phyloP scores from a whole-genome alignment of 371 early-diverging fungal genomes.

The Actinomucor elegans region DNA sequence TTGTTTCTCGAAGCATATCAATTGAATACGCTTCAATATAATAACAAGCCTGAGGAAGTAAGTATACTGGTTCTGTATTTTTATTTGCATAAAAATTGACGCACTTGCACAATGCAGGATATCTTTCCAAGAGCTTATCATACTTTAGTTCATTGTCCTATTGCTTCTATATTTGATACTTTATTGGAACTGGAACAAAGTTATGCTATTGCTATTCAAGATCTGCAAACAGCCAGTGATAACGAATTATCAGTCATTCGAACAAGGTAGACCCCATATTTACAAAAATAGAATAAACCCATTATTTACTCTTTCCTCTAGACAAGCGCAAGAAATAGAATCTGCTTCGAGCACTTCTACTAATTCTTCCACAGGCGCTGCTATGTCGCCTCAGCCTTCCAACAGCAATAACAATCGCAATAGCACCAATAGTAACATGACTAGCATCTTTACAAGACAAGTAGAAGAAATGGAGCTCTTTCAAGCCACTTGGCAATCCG shows the following conservation, averaged over 20 bases:
- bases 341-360: constrained; percentile 7
- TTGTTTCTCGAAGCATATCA: constrained; percentile 17
- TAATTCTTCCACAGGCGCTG: background rate
- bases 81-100: background rate
- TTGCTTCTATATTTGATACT: constrained; percentile 64
- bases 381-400: background rate
- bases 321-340: constrained; percentile 42
- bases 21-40: constrained; percentile 34
- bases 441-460: constrained; percentile 52
- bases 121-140: constrained; percentile 74
- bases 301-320: background rate
- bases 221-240: constrained; percentile 42
- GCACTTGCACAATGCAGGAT: constrained; percentile 39
- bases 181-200: constrained; percentile 66
- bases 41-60: constrained; percentile 55
- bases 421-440: constrained; percentile 24
- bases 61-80: background rate
- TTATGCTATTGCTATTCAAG: constrained; percentile 63
- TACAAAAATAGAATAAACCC: background rate
- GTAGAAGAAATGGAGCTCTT: constrained; percentile 64
- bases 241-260: constrained; percentile 42
- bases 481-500: constrained; percentile 64
- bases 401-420: background rate
- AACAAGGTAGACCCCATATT: constrained; percentile 24
- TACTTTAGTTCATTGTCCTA: constrained; percentile 64